phyloP scores from a whole-genome alignment of 2,329 filamentous ascomycete genomes.

The Cladosporium colombiae region DNA sequence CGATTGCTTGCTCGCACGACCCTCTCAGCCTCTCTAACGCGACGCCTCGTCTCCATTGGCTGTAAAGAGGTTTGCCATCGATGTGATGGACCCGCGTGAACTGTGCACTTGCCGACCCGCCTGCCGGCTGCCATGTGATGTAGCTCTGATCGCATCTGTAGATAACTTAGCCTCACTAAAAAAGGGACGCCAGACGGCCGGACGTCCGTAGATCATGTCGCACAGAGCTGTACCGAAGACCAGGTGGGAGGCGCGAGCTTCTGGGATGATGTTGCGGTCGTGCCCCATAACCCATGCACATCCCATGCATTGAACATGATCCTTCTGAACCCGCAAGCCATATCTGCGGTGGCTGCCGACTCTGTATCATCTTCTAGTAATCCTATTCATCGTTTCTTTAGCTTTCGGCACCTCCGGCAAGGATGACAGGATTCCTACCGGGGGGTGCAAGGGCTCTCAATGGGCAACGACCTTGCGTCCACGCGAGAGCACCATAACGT shows the following conservation, averaged over 20 bases:
- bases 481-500: slow-evolving; percentile 11
- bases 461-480: slow-evolving; percentile 9
- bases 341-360: background rate
- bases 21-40: slow-evolving; percentile 1
- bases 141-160: slow-evolving; percentile 6
- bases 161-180: slow-evolving; percentile 11
- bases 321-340: background rate
- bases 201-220: slow-evolving; percentile 5
- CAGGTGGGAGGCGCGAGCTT: slow-evolving; percentile 16
- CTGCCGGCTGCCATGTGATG: background rate
- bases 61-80: background rate
- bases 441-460: background rate
- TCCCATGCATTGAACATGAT: slow-evolving; percentile 5
- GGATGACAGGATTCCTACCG: background rate
- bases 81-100: background rate
- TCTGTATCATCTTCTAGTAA: background rate
- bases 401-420: background rate
- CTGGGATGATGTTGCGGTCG: background rate
- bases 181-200: slow-evolving; percentile 2
- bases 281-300: slow-evolving; percentile 2
- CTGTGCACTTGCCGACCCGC: slow-evolving; percentile 1
- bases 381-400: background rate
- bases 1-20: slow-evolving; percentile 4
- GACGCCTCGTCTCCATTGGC: slow-evolving; percentile 1
- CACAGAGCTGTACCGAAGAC: slow-evolving; percentile 10